Base-by-base conservation (phyloP, 371 early-diverging fungal species). In the Haplosporangium sp. region DNA sequence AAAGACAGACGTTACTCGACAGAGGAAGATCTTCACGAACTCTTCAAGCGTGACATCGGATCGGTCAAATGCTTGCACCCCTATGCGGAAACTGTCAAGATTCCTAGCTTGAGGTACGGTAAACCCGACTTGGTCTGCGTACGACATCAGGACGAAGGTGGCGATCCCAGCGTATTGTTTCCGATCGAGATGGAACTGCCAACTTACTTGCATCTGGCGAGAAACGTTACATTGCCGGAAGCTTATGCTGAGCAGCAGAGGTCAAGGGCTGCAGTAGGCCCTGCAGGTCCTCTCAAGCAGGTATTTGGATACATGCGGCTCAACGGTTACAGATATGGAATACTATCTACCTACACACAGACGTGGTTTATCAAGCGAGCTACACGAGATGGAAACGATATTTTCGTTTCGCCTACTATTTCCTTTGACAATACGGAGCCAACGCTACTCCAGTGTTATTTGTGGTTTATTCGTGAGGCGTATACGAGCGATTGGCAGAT, bases 381-480 rank as follows among this genome's bases (percentile, higher is more conserved):
- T 11, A 21, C 36, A 10, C 38, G 29, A 38, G 14, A 23, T 12
- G 21, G 18, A 14, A 23, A 40, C 21, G 58, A 53, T 41, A 11
- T 72, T 23, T 9, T 60, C n/a, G 50, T 67, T 41, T 71, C 79
- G 9, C 57, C 67, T 1, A 47, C 58, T 18, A 53, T 67, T 41
- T 41, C 18, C 23, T 56, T 40, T 41, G 52, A 65, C 46, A 14
- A 29, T 11, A 48, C 46, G n/a, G 52, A 62, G 13, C 73, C 79
- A 3, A 57, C 79, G 21, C 38, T 79, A 12, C 62, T 72, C n/a
- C 79, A 79, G 59, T 62, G 69, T 16, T 67, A 64, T 40, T 16
- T 68, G 56, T 79, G 73, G 59, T 54, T 79, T n/a, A 58, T 72
- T 8, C 21, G 69, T 29, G 12, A 43, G 55, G 67, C 72, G 23